These are phyloP conservation scores for Talaromyces thailandensis DNA, from an alignment of 495 filamentous ascomycete species.

Conservation along the genomic window DNA sequence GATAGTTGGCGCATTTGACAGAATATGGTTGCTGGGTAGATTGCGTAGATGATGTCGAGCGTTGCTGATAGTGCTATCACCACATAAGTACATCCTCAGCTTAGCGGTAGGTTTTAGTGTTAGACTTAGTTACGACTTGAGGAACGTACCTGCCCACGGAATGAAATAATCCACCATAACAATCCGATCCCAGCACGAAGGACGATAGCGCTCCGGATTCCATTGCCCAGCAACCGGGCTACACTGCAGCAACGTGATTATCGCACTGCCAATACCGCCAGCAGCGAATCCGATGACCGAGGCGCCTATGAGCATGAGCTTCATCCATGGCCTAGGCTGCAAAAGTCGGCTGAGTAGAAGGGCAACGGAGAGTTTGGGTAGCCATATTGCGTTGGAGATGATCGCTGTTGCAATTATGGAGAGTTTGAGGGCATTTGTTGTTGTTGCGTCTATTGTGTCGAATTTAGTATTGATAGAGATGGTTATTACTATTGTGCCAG, in stretches of 20 bases:
- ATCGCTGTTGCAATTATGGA: neutral
- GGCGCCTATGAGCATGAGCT: neutral
- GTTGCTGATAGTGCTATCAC: neutral
- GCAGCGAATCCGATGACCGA: neutral
- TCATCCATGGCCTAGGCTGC: neutral
- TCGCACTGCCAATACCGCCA: neutral
- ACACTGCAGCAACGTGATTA: neutral
- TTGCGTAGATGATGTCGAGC: slow-evolving; percentile 2
- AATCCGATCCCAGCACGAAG: neutral
- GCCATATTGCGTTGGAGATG: neutral
- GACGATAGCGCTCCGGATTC: neutral
- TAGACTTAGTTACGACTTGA: neutral
- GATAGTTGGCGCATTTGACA: neutral
- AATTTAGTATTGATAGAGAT: neutral
- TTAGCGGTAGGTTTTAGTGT: neutral
- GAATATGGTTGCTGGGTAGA: slow-evolving; percentile 4
- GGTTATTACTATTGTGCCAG: neutral
- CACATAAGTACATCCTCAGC: neutral
- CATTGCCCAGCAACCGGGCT: neutral
- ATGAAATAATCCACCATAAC: neutral
- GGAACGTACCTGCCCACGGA: neutral
- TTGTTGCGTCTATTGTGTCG: neutral
- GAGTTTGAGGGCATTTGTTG: neutral
- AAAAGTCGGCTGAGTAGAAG: neutral
- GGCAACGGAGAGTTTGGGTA: slow-evolving; percentile 3